These are phyloP conservation scores for Obba rivulosa DNA, from an alignment of 768 basidiomycete genomes.

Conservation along the genomic window DNA sequence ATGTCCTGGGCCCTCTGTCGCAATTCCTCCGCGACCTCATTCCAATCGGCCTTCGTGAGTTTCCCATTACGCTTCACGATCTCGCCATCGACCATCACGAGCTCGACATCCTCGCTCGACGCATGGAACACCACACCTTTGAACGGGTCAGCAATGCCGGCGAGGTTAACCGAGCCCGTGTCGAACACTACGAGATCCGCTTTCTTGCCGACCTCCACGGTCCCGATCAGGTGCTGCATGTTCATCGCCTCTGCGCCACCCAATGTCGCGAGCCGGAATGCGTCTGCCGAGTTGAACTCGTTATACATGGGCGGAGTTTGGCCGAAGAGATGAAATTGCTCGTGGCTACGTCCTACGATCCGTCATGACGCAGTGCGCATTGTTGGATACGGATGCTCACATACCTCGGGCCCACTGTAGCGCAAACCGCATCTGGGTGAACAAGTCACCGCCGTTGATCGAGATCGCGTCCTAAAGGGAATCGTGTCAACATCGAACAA, in stretches of 20 bases:
- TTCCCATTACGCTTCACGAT: constrained; percentile 23
- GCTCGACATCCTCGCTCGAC: constrained; percentile 23
- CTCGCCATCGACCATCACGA: constrained; percentile 27
- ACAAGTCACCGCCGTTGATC: constrained; percentile 25
- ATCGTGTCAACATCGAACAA: not conserved
- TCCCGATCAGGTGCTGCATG: constrained; percentile 19
- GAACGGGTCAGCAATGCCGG: constrained; percentile 21
- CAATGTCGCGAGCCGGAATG: constrained; percentile 24
- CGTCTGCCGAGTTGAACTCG: constrained; percentile 17
- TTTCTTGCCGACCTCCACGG: constrained; percentile 27
- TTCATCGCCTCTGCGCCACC: constrained; percentile 26
- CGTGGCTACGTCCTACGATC: constrained; percentile 13
- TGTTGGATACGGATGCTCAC: not conserved
- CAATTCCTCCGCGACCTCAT: constrained; percentile 19
- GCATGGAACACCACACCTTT: constrained; percentile 24
- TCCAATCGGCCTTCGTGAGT: constrained; percentile 20
- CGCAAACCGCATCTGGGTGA: constrained; percentile 24
- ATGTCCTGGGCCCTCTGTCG: constrained; percentile 15
- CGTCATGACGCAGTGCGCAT: not conserved
- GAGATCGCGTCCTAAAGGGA: constrained; percentile 17
- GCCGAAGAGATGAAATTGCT: constrained; percentile 11
- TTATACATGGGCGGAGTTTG: constrained; percentile 14
- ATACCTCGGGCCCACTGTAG: constrained; percentile 25
- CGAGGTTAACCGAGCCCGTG: constrained; percentile 23
- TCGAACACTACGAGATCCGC: constrained; percentile 27